Evolutionary conservation across 139 green algal genomes (phyloP).

Genomic region (Asterochloris sp.): DNA sequence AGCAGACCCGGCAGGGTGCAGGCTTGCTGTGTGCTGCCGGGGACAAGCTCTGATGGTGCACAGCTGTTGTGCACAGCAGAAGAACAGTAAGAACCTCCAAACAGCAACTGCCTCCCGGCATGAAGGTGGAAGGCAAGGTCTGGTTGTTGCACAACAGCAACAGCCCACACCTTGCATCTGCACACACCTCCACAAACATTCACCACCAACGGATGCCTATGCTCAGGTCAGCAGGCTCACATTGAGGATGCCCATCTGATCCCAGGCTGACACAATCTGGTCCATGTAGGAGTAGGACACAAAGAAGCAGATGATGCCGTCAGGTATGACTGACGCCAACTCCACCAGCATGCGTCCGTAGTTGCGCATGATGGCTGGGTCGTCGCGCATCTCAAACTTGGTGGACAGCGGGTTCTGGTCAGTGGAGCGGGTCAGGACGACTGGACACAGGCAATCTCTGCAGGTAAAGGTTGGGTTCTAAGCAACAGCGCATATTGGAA

Average conservation of each 20-base stretch:
- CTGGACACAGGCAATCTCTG: constrained; percentile 92
- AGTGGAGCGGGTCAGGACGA: constrained; percentile 86
- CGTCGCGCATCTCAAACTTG: constrained; percentile 87
- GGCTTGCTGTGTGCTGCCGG: no score
- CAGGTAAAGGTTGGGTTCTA: no score
- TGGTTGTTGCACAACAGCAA: no score
- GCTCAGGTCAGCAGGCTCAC: constrained; percentile 1
- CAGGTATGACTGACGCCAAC: constrained; percentile 81
- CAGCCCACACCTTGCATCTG: no score
- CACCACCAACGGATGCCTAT: no score
- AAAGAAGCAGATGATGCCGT: constrained; percentile 97
- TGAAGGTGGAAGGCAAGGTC: no score
- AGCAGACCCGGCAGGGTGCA: no score
- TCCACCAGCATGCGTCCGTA: constrained; percentile 95
- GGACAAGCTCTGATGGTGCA: no score
- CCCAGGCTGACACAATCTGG: constrained; percentile 86
- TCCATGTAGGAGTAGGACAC: constrained; percentile 99
- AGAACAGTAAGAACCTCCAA: no score
- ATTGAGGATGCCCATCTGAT: constrained; percentile 91
- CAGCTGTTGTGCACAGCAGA: no score
- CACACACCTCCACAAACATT: no score
- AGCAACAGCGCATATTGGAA: neutral
- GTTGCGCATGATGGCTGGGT: constrained; percentile 73
- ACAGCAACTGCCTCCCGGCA: no score
- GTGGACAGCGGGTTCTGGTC: constrained; percentile 92